These are phyloP conservation scores for Flaveria bidentis DNA, from an alignment of 129 eudicot genomes.

Conservation along the genomic window DNA sequence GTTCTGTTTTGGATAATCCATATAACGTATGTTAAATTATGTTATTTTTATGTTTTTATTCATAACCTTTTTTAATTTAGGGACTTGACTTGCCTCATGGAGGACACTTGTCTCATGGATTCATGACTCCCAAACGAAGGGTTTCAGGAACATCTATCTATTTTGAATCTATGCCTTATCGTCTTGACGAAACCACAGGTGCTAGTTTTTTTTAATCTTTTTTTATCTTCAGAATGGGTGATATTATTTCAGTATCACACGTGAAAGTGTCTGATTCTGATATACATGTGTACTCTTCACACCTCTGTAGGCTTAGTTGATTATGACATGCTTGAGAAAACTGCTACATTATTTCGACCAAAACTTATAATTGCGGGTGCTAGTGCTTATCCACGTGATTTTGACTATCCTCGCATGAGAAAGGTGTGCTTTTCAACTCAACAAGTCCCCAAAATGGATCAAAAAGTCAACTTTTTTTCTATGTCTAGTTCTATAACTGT, in stretches of 20 bases:
- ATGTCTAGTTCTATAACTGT: conserved; percentile 7
- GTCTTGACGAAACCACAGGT: conserved; percentile 93
- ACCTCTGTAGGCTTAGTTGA: conserved; percentile 69
- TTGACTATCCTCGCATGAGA: conserved; percentile 96
- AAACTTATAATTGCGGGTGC: conserved; percentile 98
- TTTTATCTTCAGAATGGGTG: background rate
- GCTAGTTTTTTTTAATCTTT: background rate
- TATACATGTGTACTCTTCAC: background rate
- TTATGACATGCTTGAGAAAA: conserved; percentile 96
- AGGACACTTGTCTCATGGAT: conserved; percentile 93
- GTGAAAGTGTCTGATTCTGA: background rate
- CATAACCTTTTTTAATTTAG: conserved; percentile 32
- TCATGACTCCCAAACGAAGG: conserved; percentile 88
- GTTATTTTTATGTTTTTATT: background rate
- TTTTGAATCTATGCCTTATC: conserved; percentile 95
- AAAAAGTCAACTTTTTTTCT: background rate
- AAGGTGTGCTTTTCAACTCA: conserved; percentile 48
- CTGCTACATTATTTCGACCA: conserved; percentile 86
- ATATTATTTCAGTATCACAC: background rate
- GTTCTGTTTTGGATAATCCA: conserved; percentile 3
- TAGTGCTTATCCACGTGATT: conserved; percentile 98
- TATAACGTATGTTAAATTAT: too few relatives aligned
- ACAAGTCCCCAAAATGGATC: background rate
- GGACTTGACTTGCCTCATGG: conserved; percentile 97
- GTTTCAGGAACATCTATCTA: conserved; percentile 93